Evolutionary conservation across 2,329 filamentous ascomycete species (phyloP).

Genomic region (Diplodia intermedia): DNA sequence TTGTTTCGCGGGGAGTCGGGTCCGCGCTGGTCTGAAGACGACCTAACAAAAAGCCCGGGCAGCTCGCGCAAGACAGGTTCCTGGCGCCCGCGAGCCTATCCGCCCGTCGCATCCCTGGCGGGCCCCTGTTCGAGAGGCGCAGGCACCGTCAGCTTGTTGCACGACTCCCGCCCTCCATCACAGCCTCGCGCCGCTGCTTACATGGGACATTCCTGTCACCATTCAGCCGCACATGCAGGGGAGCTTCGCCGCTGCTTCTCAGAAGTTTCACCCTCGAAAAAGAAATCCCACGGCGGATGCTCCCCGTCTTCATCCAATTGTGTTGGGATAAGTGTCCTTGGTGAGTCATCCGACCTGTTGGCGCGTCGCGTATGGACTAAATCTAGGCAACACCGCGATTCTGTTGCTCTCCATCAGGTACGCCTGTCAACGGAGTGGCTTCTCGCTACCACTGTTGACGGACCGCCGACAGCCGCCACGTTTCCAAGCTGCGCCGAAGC

Average conservation of each 20-base stretch:
- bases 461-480: not conserved
- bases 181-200: slow-evolving; percentile 24
- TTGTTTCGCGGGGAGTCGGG: not conserved
- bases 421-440: not conserved
- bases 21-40: not conserved
- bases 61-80: slow-evolving; percentile 21
- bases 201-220: slow-evolving; percentile 26
- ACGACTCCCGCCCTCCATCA: slow-evolving; percentile 21
- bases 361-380: not conserved
- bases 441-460: not conserved
- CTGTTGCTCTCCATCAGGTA: not conserved
- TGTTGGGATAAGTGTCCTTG: not conserved
- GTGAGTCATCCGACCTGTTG: not conserved
- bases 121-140: slow-evolving; percentile 18
- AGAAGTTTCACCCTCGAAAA: not conserved
- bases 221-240: slow-evolving; percentile 28
- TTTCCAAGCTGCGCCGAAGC: not conserved
- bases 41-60: not conserved
- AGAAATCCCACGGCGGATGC: no score
- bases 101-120: slow-evolving; percentile 8
- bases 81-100: slow-evolving; percentile 21
- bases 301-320: not conserved
- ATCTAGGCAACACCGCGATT: not conserved
- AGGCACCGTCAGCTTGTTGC: slow-evolving; percentile 28
- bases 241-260: not conserved